A percentile compares a stretch with the other conserved stretches of the same genome.
Conservation (phyloP, 345 rosid genomes). For the Rhodomyrtus tomentosa region DNA sequence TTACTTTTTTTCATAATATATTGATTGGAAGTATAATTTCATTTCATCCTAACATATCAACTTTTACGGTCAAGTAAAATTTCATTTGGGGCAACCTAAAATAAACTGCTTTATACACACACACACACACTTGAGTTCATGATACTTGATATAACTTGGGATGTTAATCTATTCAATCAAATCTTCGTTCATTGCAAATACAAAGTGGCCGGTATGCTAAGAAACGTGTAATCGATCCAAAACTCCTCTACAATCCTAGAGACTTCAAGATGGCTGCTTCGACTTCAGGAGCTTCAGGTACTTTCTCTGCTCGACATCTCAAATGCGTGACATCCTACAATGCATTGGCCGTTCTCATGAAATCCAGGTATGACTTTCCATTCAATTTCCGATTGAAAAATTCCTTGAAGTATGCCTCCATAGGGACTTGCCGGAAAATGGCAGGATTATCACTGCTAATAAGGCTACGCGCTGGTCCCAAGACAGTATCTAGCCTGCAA, state of each 20-base stretch:
- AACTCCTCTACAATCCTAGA: neutral
- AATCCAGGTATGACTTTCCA: neutral
- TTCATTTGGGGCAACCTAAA: neutral
- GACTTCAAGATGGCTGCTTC: neutral
- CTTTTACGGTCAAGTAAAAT: neutral
- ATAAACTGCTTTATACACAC: neutral
- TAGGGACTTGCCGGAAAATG: neutral
- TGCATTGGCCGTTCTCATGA: neutral
- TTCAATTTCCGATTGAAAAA: neutral
- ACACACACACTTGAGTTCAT: neutral
- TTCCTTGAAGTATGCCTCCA: constrained; percentile 3
- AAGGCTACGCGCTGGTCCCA: constrained; percentile 5
- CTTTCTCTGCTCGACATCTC: neutral
- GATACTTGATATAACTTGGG: neutral
- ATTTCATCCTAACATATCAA: neutral
- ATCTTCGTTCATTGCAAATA: neutral
- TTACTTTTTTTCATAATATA: neutral
- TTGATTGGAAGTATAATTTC: neutral
- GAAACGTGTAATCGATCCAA: neutral
- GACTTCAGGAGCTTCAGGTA: neutral
- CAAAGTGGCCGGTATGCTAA: neutral
- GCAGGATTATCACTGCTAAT: neutral
- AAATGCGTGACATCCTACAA: neutral
- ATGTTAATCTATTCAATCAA: neutral
- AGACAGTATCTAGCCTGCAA: neutral